Evolutionary conservation across 164 flowering plant species (phyloP), one percentile per base, ranked within the genome.

Genomic region (Vitis rotundifolia): DNA sequence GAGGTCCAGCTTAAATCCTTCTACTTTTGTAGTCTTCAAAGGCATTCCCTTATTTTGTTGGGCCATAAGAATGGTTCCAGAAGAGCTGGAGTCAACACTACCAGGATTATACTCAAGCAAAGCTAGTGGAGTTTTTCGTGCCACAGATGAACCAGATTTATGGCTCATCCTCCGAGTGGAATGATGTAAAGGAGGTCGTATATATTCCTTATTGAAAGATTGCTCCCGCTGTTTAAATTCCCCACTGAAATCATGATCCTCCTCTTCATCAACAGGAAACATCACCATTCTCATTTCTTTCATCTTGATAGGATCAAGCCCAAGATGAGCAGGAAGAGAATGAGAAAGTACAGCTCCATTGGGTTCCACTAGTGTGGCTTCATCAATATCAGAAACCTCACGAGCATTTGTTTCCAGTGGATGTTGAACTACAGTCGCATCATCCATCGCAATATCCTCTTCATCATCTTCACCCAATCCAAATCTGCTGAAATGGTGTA

Each of bases 241-340:
- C 52, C 73, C 83, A 69, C 71, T 74, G 16, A 68, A 51, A 67
- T 75, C 79, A 68, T 91, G 92, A 16, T 56, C 52, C 15, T 84
- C 85, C 48, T 87, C 90, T 54, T 85, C 90, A 73, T 83, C 91
- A 14, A 15, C 76, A 54, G 90, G 85, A 80, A 90, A 93, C 97
- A 93, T 87, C 84, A 93, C 14, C 89, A 86, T 82, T 77, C 81
- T 87, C 93, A 93, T 84, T 81, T 93, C 97, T 55, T 83, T 88
- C 97, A 95, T 88, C 79, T 82, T 95, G 64, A 74, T 75, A 13
- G 99, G 99, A 80, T 95, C 94, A 68, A 95, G 97, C 65, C 99
- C 92, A 51, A 95, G 98, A 81, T 91, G 93, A 44, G 92, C 83
- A 49, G 99, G 99, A 72, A 95, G 96, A 64, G 99, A 95, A 83